A percentile compares a stretch with the other conserved stretches of the same genome.
phyloP scores from a whole-genome alignment of 116 monocot genomes.

The Cymodocea nodosa region DNA sequence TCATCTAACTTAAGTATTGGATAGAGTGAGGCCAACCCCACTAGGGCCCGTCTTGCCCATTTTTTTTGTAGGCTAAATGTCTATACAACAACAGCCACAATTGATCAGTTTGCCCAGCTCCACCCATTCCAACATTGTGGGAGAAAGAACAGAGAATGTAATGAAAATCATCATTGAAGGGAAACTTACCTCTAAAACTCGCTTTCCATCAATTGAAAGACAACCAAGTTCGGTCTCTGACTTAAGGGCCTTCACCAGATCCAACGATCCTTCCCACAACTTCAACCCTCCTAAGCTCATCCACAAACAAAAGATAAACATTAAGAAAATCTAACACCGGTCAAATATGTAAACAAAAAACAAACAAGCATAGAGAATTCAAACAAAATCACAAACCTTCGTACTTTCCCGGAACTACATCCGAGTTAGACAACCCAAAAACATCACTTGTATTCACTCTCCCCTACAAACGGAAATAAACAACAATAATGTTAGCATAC shows the following conservation, averaged over 20 bases:
- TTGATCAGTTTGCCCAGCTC: too few species aligned
- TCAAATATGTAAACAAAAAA: neutral
- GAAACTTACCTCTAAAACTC: constrained; percentile 61
- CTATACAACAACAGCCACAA: too few species aligned
- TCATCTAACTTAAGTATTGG: too few species aligned
- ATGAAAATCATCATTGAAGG: too few species aligned
- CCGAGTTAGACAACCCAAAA: constrained; percentile 72
- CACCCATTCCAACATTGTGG: too few species aligned
- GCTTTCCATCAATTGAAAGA: constrained; percentile 41
- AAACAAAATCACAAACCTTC: constrained; percentile 40
- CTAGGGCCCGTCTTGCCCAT: too few species aligned
- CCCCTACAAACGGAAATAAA: constrained; percentile 33
- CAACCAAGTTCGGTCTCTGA: constrained; percentile 27
- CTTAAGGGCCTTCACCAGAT: constrained; percentile 44
- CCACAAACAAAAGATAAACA: neutral
- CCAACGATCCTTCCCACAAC: constrained; percentile 84
- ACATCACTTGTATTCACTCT: constrained; percentile 84
- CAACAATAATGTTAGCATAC: neutral
- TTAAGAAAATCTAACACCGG: neutral
- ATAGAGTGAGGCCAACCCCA: too few species aligned
- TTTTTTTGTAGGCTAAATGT: too few species aligned
- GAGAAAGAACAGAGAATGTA: too few species aligned
- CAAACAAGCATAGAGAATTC: neutral
- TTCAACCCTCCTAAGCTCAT: constrained; percentile 61
- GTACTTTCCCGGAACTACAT: constrained; percentile 79